Base-by-base conservation (phyloP, 2,329 filamentous ascomycete species). In the Chrysosporium queenslandicum region DNA sequence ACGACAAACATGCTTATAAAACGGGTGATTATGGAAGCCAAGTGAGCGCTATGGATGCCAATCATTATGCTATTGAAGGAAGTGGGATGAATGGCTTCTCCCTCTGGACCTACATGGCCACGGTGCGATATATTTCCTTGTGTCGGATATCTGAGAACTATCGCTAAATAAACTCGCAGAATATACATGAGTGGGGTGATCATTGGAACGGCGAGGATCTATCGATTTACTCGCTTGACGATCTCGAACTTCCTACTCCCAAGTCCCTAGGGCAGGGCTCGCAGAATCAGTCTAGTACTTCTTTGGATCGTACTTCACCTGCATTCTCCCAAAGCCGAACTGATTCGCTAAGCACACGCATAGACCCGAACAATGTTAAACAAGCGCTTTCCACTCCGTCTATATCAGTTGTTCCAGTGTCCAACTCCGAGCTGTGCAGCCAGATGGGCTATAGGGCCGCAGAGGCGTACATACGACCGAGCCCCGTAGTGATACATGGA, bases 151-250 rank as follows among this genome's bases (percentile, higher is more conserved):
- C 8, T n/a, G 11, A 21, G 11, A 30, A 8, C 30, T n/a, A 46
- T 11, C 29, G 43, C 37, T 46, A 46, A 42, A 4, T 27, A 47
- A 8, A 55, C 1, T 29, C 30, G 9, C 58, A 86, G 77, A 98
- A 97, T 65, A 84, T 85, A 56, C 92, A 98, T 64, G 76, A 84
- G 63, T 84, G 87, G 71, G 92, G 92, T 51, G 92, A 98, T 62
- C 82, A 88, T 58, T 98, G 92, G 92, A 98, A 98, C 60, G 92
- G 92, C 43, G 92, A 98, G 68, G 92, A 98, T 66, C 71, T 98
- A 30, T 96, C 90, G 4, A 92, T 98, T 51, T 85, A 82, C 64
- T 96, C 88, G 0, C 61, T 80, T 4, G 90, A 98, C 64, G 94
- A 98, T 67, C 83, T 81, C 29, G 71, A 77, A 46, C 67, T 82